Evolutionary conservation across 352 stramenopile species (phyloP), one percentile per base, ranked within the genome.

Genomic region (Globisporangium abappressorium): DNA sequence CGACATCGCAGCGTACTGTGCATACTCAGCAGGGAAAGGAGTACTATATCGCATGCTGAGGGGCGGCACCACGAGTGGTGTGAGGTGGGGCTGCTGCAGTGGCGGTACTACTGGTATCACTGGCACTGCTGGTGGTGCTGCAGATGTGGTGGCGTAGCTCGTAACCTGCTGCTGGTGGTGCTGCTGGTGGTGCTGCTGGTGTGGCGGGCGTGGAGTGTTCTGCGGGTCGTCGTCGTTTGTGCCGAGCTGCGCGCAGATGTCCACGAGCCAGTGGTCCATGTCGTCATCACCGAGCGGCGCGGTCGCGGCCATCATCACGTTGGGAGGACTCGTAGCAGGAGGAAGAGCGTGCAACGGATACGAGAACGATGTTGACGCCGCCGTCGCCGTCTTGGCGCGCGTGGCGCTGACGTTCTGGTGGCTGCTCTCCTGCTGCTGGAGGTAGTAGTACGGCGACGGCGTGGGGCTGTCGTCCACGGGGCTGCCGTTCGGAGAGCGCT

Each of bases 251-350:
- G 54, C 51, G 34, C 65, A 70, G 20, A 70, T 70, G 47, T 70
- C 65, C 22, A 70, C 65, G 36, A 70, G 57, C 65, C 65, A 70
- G 57, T 64, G 65, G 24, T 59, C 51, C 47, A 70, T 64, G 43
- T 70, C 65, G 47, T 70, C 65, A 24, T 59, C 41, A 6, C 20
- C 60, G 4, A 57, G 41, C 59, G 11, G 18, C 26, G 54, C 54
- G 18, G 57, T 3, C n/a, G 53, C 24, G 6, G 24, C 9, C 53
- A 57, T 9, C 53, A 36, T 57, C 53, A 57, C 53, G 14, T 38
- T 24, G 34, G 57, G 20, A 33, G 57, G 20, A 22, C 24, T 34
- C 57, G 24, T 15, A 49, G 36, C 22, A 26, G 8, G 34, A 41
- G 38, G 38, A 46, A 11, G 12, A 5, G 41, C 12, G 22, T 64